Percentiles rank a stretch among this genome's conserved stretches.
Evolutionary conservation across 169 alveolate species (phyloP).

Genomic region (Plasmodium sp.): DNA sequence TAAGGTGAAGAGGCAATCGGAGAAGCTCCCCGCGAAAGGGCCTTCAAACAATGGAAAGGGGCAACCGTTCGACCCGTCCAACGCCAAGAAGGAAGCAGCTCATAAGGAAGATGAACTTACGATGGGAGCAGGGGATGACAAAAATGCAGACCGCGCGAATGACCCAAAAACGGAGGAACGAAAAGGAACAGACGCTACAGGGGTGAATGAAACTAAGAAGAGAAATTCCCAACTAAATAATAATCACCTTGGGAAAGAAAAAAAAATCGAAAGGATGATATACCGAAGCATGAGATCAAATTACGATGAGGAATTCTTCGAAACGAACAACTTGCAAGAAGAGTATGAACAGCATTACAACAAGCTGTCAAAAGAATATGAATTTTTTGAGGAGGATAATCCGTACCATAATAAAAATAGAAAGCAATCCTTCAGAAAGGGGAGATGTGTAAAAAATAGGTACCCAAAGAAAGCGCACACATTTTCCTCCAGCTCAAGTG

Average conservation of each 20-base stretch:
- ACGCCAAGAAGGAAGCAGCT: background rate
- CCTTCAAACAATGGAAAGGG: background rate
- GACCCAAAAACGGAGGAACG: background rate
- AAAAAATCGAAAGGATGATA: slow-evolving; percentile 53
- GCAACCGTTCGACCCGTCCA: background rate
- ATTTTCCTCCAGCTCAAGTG: slow-evolving; percentile 20
- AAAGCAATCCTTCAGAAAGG: slow-evolving; percentile 1
- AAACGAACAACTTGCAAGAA: slow-evolving; percentile 63
- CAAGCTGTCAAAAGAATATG: slow-evolving; percentile 32
- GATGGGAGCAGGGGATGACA: background rate
- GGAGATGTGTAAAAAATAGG: background rate
- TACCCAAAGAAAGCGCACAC: background rate
- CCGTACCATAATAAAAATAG: slow-evolving; percentile 47
- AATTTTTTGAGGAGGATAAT: slow-evolving; percentile 68
- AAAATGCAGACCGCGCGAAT: background rate
- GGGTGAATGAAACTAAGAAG: background rate
- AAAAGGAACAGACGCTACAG: background rate
- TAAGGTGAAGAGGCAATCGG: background rate
- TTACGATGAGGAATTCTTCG: slow-evolving; percentile 51
- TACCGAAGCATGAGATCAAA: slow-evolving; percentile 17
- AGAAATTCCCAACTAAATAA: background rate
- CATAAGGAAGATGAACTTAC: background rate
- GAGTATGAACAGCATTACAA: slow-evolving; percentile 59
- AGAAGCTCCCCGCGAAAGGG: background rate
- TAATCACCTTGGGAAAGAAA: slow-evolving; percentile 4